Conservation (phyloP, 208 protist species). For the Leishmania guyanensis region DNA sequence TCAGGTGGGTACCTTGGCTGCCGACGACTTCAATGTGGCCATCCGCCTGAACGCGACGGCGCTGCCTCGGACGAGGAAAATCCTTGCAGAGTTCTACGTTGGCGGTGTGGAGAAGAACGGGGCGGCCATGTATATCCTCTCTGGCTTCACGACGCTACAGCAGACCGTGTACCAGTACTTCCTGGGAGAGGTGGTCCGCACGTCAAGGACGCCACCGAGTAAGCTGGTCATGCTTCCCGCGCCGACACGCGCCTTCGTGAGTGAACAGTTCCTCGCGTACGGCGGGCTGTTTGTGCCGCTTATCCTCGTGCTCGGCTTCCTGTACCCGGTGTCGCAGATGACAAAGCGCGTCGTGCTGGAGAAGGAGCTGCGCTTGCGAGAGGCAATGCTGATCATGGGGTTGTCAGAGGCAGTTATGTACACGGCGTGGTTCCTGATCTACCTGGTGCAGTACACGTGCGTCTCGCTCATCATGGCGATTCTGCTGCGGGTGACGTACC, state of each 20-base stretch:
- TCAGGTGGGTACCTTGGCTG: conserved; percentile 39
- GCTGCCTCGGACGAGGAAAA: conserved; percentile 33
- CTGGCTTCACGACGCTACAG: conserved; percentile 59
- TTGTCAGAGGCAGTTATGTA: conserved; percentile 67
- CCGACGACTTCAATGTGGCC: conserved; percentile 38
- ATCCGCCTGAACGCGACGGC: conserved; percentile 63
- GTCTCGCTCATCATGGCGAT: conserved; percentile 60
- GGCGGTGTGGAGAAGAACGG: conserved; percentile 30
- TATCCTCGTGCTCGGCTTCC: conserved; percentile 75
- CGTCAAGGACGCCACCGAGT: conserved; percentile 25
- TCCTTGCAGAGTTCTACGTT: conserved; percentile 31
- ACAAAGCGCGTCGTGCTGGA: conserved; percentile 82
- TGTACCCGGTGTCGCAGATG: conserved; percentile 80
- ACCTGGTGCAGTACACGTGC: conserved; percentile 54
- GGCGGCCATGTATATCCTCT: conserved; percentile 48
- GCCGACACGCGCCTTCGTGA: conserved; percentile 46
- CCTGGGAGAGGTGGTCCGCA: conserved; percentile 35
- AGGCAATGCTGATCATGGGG: conserved; percentile 90
- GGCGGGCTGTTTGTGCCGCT: conserved; percentile 55
- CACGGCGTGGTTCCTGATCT: conserved; percentile 60
- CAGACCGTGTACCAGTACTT: conserved; percentile 41
- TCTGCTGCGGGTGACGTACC: conserved; percentile 53
- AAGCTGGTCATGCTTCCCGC: conserved; percentile 41
- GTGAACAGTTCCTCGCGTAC: conserved; percentile 50
- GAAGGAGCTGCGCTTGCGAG: conserved; percentile 84